Evolutionary conservation across 345 rosid genomes (phyloP), one percentile per base, ranked within the genome.

Genomic region (Populus davidiana): DNA sequence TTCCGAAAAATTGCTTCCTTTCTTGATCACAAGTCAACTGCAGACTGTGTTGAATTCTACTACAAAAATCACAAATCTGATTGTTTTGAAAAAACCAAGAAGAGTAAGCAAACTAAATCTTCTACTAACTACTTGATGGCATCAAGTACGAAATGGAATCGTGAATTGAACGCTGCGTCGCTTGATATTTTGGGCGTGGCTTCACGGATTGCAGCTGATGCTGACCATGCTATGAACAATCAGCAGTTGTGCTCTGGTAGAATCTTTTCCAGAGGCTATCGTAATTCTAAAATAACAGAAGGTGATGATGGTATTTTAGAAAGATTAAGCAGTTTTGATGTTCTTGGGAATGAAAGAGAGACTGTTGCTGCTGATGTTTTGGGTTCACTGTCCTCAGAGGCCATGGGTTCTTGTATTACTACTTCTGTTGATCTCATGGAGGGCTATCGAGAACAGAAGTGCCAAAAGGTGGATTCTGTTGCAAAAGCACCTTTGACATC

Each of bases 51-150:
- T 47, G 92, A 94, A 80, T 96, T 94, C 83, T 96, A 96, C 85
- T 96, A 94, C 88, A 96, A 94, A 81, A 96, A 96, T 80, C 99
- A 92, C 87, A 96, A 96, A 78, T 91, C 98, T 77, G 99, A 91
- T 83, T 81, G 85, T 83, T 94, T 96, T 85, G 88, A 88, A 89
- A 93, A 86, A 81, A 88, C 89, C 50, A 93, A 90, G 91, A 95
- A 90, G 89, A 88, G 86, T 67, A 89, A 91, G 87, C 88, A 81
- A 73, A 85, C 80, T 75, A 93, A 90, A 85, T 70, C 92, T 25
- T 82, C 91, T 63, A 80, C 86, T 52, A 91, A 84, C 65, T 90
- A 89, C 77, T 78, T 90, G 88, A 78, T 90, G 80, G 82, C 97
- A 33, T 86, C 97, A 27, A 83, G 85, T 62, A 91, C 90, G 72